These are phyloP conservation scores for Lanmaoa pseudosensibilis DNA, from an alignment of 768 basidiomycete genomes.

Conservation along the genomic window DNA sequence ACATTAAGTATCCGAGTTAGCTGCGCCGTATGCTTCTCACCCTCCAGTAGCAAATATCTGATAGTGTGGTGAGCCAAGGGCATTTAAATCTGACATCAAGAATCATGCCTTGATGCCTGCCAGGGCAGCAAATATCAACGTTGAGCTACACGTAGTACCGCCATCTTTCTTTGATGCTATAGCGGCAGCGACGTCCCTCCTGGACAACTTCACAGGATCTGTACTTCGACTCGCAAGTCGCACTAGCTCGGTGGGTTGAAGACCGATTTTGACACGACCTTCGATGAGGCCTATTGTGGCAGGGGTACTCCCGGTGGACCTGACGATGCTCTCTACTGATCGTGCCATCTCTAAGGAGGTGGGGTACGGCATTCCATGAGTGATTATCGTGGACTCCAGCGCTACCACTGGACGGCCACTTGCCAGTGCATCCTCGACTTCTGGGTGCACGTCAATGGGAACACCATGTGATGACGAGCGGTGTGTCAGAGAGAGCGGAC, in stretches of 20 bases:
- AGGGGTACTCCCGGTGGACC: slow-evolving; percentile 75
- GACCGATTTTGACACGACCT: slow-evolving; percentile 85
- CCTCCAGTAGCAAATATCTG: slow-evolving; percentile 93
- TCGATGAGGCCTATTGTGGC: slow-evolving; percentile 86
- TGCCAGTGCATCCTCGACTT: slow-evolving; percentile 78
- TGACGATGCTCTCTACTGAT: slow-evolving; percentile 71
- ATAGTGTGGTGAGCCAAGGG: slow-evolving; percentile 8
- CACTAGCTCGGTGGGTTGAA: slow-evolving; percentile 63
- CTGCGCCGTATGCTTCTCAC: slow-evolving; percentile 42
- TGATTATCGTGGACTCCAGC: slow-evolving; percentile 88
- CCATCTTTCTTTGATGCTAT: slow-evolving; percentile 69
- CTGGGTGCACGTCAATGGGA: slow-evolving; percentile 73
- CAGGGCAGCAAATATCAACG: slow-evolving; percentile 70
- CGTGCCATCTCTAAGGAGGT: slow-evolving; percentile 68
- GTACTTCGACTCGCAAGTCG: slow-evolving; percentile 56
- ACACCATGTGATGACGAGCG: slow-evolving; percentile 8
- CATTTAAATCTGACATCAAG: neutral
- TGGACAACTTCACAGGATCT: slow-evolving; percentile 65
- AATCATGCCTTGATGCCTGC: slow-evolving; percentile 78
- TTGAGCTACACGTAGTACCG: slow-evolving; percentile 78
- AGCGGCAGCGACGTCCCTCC: slow-evolving; percentile 79
- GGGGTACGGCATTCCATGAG: slow-evolving; percentile 89
- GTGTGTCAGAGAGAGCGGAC: slow-evolving; percentile 1
- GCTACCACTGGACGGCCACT: slow-evolving; percentile 74
- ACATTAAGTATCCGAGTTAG: slow-evolving; percentile 2